phyloP scores from a whole-genome alignment of 371 early-diverging fungal species.

The Lichtheimia corymbifera region DNA sequence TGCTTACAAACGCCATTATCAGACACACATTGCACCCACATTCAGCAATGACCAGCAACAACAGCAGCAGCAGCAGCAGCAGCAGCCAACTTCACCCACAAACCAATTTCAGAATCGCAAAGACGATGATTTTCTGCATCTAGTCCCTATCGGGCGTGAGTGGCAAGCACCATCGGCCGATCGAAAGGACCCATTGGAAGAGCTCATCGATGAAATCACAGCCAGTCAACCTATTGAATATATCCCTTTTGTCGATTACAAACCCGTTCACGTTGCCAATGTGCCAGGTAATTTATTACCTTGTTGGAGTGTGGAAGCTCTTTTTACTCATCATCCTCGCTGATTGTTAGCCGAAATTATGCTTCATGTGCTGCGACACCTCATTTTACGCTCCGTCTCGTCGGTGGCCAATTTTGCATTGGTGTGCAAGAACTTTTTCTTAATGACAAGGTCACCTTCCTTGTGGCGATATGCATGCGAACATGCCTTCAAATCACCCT shows the following conservation, averaged over 20 bases:
- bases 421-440: slow-evolving; percentile 58
- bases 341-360: slow-evolving; percentile 30
- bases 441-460: slow-evolving; percentile 45
- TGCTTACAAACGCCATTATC: slow-evolving; percentile 43
- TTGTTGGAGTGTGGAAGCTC: not conserved
- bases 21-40: slow-evolving; percentile 25
- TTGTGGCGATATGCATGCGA: slow-evolving; percentile 63
- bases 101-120: slow-evolving; percentile 4
- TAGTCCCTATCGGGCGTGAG: slow-evolving; percentile 42
- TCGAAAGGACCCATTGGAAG: slow-evolving; percentile 28
- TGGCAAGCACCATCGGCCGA: slow-evolving; percentile 30
- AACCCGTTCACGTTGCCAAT: slow-evolving; percentile 39
- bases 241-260: slow-evolving; percentile 38
- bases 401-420: slow-evolving; percentile 50
- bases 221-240: slow-evolving; percentile 19
- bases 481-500: slow-evolving; percentile 37
- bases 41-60: not conserved
- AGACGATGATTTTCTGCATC: slow-evolving; percentile 31
- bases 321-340: not conserved
- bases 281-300: slow-evolving; percentile 41
- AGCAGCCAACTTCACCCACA: slow-evolving; percentile 5
- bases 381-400: slow-evolving; percentile 46
- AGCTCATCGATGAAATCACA: slow-evolving; percentile 29
- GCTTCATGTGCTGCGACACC: slow-evolving; percentile 31
- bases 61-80: too few species aligned